phyloP scores from a whole-genome alignment of 2,329 filamentous ascomycete species.

The Penicillium paneum region DNA sequence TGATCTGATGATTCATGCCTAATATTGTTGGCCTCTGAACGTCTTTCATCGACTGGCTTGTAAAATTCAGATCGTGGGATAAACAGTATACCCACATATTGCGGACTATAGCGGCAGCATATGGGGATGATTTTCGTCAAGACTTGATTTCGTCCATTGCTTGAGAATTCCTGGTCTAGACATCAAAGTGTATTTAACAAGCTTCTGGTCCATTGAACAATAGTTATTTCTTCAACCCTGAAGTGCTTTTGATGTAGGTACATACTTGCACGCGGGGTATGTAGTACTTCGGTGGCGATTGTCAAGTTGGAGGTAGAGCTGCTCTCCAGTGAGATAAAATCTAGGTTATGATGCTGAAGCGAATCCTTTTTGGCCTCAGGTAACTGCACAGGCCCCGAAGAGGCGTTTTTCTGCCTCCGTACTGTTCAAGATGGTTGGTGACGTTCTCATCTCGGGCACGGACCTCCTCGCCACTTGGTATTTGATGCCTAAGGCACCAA shows the following conservation, averaged over 20 bases:
- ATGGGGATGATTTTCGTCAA: neutral
- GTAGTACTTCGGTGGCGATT: neutral
- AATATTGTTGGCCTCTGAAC: neutral
- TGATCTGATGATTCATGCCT: neutral
- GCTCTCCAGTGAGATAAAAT: neutral
- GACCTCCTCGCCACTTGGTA: neutral
- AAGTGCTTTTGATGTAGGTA: neutral
- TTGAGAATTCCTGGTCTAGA: neutral
- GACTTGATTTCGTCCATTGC: too few species aligned
- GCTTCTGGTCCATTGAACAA: too few species aligned
- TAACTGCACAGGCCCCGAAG: neutral
- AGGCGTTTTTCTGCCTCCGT: neutral
- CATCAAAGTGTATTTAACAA: neutral
- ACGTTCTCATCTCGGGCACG: neutral
- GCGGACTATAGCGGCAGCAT: neutral
- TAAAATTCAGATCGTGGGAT: neutral
- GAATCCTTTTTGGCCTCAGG: neutral
- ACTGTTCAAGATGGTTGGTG: neutral
- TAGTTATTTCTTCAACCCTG: neutral
- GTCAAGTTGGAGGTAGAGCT: neutral
- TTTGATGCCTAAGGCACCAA: neutral
- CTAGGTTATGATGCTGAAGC: neutral
- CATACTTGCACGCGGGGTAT: neutral
- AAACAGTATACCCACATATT: neutral
- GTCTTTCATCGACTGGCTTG: neutral